Percentiles rank a stretch among this genome's conserved stretches.
phyloP scores from a whole-genome alignment of 1,284 basidiomycete genomes.

The Schizophyllum amplum region DNA sequence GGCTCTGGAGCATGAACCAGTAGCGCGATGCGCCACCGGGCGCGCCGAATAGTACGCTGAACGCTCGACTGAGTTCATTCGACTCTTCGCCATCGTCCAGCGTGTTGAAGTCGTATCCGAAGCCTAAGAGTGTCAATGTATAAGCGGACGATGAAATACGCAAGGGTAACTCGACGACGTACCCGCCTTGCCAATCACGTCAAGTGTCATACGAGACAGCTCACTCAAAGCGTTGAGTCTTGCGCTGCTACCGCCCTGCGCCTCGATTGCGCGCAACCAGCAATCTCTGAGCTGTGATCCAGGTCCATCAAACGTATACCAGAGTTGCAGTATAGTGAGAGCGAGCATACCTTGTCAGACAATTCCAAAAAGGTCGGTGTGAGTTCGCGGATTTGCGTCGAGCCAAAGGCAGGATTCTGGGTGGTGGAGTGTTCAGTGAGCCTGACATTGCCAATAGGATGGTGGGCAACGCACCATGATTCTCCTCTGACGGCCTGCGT shows the following conservation, averaged over 20 bases:
- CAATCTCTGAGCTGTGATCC: constrained; percentile 37
- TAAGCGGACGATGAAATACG: background rate
- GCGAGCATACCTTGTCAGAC: constrained; percentile 31
- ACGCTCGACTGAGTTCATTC: constrained; percentile 45
- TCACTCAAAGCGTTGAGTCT: constrained; percentile 44
- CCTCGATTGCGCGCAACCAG: constrained; percentile 27
- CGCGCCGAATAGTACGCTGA: constrained; percentile 32
- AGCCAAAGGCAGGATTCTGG: constrained; percentile 14
- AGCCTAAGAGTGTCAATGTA: constrained; percentile 37
- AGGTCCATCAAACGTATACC: background rate
- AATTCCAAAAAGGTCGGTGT: constrained; percentile 30
- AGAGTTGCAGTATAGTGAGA: background rate
- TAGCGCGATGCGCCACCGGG: constrained; percentile 16
- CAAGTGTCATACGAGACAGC: constrained; percentile 52
- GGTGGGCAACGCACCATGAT: constrained; percentile 2
- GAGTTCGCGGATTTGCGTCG: constrained; percentile 12
- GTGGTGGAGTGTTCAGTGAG: background rate
- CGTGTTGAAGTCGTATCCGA: constrained; percentile 59
- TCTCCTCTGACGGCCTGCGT: constrained; percentile 1
- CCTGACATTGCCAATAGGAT: background rate
- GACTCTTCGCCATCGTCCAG: constrained; percentile 25
- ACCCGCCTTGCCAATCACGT: constrained; percentile 65
- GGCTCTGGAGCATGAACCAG: constrained; percentile 25
- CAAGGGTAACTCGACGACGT: constrained; percentile 3
- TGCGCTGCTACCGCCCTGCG: constrained; percentile 16